Percentiles rank a stretch among this genome's conserved stretches.
phyloP scores from a whole-genome alignment of 352 stramenopile species.

The Phytopythium kandeliae region DNA sequence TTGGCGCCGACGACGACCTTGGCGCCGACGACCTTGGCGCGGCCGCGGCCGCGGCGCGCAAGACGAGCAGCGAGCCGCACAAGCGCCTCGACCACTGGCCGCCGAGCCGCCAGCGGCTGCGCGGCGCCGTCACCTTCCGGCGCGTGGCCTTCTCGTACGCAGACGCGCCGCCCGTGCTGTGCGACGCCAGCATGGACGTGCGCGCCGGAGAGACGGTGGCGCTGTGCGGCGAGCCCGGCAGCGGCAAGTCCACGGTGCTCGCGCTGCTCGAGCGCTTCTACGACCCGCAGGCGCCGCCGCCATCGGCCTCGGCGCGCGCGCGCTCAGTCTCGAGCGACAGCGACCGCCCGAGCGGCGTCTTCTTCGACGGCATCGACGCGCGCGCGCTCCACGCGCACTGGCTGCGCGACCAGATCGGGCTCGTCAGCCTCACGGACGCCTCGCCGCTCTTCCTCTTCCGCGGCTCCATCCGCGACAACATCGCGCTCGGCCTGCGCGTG shows the following conservation, averaged over 20 bases:
- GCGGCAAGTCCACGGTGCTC: slow-evolving; percentile 49
- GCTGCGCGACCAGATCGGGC: slow-evolving; percentile 51
- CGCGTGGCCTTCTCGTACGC: slow-evolving; percentile 41
- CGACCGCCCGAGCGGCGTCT: slow-evolving; percentile 33
- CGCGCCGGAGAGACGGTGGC: slow-evolving; percentile 25
- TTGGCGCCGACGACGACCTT: background rate
- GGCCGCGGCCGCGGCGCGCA: too few relatives aligned
- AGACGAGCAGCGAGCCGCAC: background rate
- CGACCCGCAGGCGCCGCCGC: slow-evolving; percentile 33
- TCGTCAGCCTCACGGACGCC: slow-evolving; percentile 43
- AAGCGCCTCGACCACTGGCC: slow-evolving; percentile 9
- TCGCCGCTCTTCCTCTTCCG: slow-evolving; percentile 29
- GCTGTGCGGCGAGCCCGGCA: slow-evolving; percentile 22
- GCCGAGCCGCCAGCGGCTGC: slow-evolving; percentile 11
- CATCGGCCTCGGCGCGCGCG: background rate
- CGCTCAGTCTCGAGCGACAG: slow-evolving; percentile 2
- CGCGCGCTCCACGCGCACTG: slow-evolving; percentile 59
- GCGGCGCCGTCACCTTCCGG: slow-evolving; percentile 30
- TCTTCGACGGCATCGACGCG: slow-evolving; percentile 75
- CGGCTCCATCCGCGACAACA: slow-evolving; percentile 64
- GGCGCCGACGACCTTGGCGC: background rate
- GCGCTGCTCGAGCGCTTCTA: slow-evolving; percentile 68
- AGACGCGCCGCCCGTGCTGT: slow-evolving; percentile 15
- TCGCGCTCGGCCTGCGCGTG: slow-evolving; percentile 41
- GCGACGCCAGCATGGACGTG: slow-evolving; percentile 16